phyloP scores from a whole-genome alignment of 2,329 filamentous ascomycete genomes.

The Kalmusia sp. region DNA sequence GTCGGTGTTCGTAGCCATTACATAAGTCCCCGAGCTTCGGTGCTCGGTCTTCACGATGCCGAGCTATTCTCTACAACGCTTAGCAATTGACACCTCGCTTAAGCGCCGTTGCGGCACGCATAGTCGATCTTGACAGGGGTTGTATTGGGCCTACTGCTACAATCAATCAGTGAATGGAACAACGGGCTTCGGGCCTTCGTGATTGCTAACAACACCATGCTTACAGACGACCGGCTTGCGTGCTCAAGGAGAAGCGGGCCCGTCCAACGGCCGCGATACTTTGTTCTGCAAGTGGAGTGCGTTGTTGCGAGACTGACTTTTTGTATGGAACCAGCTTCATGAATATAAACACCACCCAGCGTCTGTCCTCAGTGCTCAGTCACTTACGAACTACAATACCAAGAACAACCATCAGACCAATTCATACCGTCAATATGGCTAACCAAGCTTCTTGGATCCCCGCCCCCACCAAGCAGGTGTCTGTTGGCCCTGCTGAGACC shows the following conservation, averaged over 20 bases:
- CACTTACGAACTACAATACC: slow-evolving; percentile 1
- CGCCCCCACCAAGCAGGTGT: slow-evolving; percentile 3
- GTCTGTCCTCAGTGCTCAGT: not conserved
- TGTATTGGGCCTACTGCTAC: not conserved
- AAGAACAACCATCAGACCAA: not conserved
- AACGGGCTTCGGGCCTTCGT: not conserved
- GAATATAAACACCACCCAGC: slow-evolving; percentile 3
- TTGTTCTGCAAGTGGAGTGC: not conserved
- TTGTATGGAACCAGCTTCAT: not conserved
- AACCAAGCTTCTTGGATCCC: slow-evolving; percentile 18
- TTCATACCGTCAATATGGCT: slow-evolving; percentile 8
- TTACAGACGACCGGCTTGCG: not conserved
- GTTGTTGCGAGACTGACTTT: not conserved
- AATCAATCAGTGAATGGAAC: not conserved
- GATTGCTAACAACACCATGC: not conserved
- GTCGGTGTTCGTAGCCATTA: too few species aligned
- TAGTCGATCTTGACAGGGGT: not conserved
- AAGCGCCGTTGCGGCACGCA: not conserved
- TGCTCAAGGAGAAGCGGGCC: not conserved
- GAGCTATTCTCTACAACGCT: too few species aligned
- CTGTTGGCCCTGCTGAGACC: slow-evolving; percentile 9
- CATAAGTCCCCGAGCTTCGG: too few species aligned
- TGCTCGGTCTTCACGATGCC: too few species aligned
- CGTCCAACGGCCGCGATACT: not conserved
- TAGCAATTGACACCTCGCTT: not conserved